These are phyloP conservation scores for Leccinum rimulosum DNA, from an alignment of 768 basidiomycete species.

Conservation along the genomic window DNA sequence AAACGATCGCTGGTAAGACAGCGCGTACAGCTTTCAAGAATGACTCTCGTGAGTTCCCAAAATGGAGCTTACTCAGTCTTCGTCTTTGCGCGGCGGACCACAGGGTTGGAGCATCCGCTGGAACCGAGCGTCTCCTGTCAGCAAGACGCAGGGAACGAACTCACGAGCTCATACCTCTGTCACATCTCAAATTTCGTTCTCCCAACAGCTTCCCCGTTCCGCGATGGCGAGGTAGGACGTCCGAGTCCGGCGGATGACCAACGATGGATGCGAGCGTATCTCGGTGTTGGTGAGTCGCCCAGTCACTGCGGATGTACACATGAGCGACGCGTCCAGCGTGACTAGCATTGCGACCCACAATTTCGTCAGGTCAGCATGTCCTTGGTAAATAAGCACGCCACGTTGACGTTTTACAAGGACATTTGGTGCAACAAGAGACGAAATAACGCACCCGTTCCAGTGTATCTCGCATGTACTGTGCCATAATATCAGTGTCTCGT, in stretches of 20 bases:
- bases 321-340: conserved; percentile 1
- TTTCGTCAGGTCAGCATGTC: conserved; percentile 95
- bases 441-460: neutral
- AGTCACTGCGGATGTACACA: conserved; percentile 61
- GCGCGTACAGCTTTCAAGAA: too few species aligned
- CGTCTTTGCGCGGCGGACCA: conserved; percentile 88
- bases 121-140: conserved; percentile 7
- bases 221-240: conserved; percentile 88
- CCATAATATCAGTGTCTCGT: too few species aligned
- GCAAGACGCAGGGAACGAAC: conserved; percentile 18
- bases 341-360: conserved; percentile 58
- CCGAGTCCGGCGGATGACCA: conserved; percentile 84
- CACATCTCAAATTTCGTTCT: conserved; percentile 91
- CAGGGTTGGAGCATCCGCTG: conserved; percentile 95
- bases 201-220: conserved; percentile 90
- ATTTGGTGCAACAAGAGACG: neutral
- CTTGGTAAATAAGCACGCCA: conserved; percentile 40
- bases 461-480: conserved; percentile 30
- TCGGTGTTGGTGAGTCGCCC: conserved; percentile 95
- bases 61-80: conserved; percentile 39
- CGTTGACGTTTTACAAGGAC: too few species aligned
- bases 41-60: too few species aligned
- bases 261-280: conserved; percentile 93
- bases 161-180: conserved; percentile 63
- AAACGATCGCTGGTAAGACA: neutral